Evolutionary conservation across 2,329 filamentous ascomycete genomes (phyloP).

Genomic region (Cercospora zeina): DNA sequence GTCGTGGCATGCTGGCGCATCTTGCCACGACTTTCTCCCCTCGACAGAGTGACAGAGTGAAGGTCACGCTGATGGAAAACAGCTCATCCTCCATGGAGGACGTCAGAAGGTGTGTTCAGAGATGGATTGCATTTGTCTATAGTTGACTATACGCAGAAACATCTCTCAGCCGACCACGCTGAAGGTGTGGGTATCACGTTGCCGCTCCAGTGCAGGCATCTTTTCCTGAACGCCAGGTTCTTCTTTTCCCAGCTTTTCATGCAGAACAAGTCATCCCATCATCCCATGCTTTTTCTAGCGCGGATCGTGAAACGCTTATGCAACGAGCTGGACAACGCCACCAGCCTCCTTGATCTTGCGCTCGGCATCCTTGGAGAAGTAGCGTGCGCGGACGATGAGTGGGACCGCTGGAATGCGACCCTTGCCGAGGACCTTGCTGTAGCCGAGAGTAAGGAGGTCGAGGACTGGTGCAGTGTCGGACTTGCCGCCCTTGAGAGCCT

Average conservation of each 20-base stretch:
- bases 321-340: conserved; percentile 92
- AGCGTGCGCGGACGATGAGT: conserved; percentile 90
- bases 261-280: conserved; percentile 23
- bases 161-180: conserved; percentile 58
- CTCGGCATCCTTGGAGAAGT: conserved; percentile 95
- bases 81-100: conserved; percentile 38
- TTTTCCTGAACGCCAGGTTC: conserved; percentile 23
- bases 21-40: not conserved
- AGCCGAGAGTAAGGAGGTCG: conserved; percentile 94
- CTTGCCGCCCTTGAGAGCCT: conserved; percentile 82
- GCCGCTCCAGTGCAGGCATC: conserved; percentile 23
- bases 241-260: conserved; percentile 26
- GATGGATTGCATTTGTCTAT: conserved; percentile 49
- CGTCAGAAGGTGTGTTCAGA: conserved; percentile 54
- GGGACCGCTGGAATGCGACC: conserved; percentile 91
- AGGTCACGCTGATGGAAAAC: conserved; percentile 14
- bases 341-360: conserved; percentile 98
- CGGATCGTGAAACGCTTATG: conserved; percentile 57
- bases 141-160: conserved; percentile 41
- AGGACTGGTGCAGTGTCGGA: conserved; percentile 96
- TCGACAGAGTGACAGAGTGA: not conserved
- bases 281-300: conserved; percentile 14
- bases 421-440: conserved; percentile 99
- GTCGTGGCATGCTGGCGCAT: not conserved
- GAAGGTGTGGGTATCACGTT: conserved; percentile 36